phyloP scores from a whole-genome alignment of 2,329 filamentous ascomycete species.

The Penicillium sp. region DNA sequence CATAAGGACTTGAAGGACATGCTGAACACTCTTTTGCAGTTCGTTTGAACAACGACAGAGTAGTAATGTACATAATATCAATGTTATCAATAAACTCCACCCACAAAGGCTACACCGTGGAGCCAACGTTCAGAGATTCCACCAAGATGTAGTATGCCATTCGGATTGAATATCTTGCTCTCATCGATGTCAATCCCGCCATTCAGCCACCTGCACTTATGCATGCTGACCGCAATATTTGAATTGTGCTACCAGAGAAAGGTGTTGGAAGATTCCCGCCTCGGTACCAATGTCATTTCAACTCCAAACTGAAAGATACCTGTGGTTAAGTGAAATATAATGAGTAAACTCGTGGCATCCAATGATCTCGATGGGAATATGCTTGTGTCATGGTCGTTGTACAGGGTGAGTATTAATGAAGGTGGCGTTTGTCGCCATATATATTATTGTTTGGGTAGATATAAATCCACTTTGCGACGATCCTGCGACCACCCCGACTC shows the following conservation, averaged over 20 bases:
- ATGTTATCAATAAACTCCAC: neutral
- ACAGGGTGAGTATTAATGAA: neutral
- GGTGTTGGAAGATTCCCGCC: neutral
- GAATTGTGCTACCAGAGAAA: neutral
- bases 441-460: neutral
- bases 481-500: no score
- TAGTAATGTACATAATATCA: slow-evolving; percentile 1
- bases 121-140: neutral
- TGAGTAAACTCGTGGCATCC: neutral
- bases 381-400: neutral
- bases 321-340: neutral
- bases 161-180: neutral
- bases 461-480: neutral
- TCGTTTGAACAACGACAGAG: slow-evolving; percentile 20
- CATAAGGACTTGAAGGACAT: slow-evolving; percentile 53
- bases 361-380: neutral
- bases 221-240: neutral
- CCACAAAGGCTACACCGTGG: neutral
- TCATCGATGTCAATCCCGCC: neutral
- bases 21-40: slow-evolving; percentile 50
- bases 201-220: no score
- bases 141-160: neutral
- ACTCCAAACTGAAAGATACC: neutral
- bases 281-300: neutral
- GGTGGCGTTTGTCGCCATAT: neutral